These are phyloP conservation scores for Saccharomycopsis fibuligera DNA, from an alignment of 805 yeast species.

Conservation along the genomic window DNA sequence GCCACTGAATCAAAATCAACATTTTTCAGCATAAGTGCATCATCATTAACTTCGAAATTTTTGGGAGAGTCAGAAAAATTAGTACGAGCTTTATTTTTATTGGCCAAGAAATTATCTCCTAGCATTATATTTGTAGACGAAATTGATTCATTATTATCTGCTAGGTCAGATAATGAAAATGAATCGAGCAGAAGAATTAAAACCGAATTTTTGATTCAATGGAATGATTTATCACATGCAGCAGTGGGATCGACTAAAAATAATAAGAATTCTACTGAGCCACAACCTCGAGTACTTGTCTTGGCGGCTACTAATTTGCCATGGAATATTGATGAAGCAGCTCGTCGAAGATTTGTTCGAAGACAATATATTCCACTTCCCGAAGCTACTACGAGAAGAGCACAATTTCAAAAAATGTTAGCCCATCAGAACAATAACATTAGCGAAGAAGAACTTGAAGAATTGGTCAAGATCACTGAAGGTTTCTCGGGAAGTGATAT, in stretches of 20 bases:
- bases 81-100: slow-evolving; percentile 78
- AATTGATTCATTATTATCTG: slow-evolving; percentile 82
- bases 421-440: slow-evolving; percentile 61
- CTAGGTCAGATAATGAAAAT: slow-evolving; percentile 73
- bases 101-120: slow-evolving; percentile 86
- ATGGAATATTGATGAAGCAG: slow-evolving; percentile 97
- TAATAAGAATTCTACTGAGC: slow-evolving; percentile 29
- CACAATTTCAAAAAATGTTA: slow-evolving; percentile 66
- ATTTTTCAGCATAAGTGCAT: slow-evolving; percentile 86
- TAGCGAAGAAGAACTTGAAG: slow-evolving; percentile 53
- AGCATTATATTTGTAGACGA: slow-evolving; percentile 94
- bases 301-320: slow-evolving; percentile 95
- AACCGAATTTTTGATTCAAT: slow-evolving; percentile 89
- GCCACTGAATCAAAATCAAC: slow-evolving; percentile 95
- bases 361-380: slow-evolving; percentile 94
- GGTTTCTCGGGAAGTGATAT: slow-evolving; percentile 92
- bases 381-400: slow-evolving; percentile 71
- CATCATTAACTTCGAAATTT: slow-evolving; percentile 75
- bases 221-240: slow-evolving; percentile 90
- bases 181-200: slow-evolving; percentile 89
- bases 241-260: slow-evolving; percentile 53
- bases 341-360: slow-evolving; percentile 86
- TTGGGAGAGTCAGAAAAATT: slow-evolving; percentile 90
- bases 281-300: slow-evolving; percentile 67
- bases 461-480: slow-evolving; percentile 61